Evolutionary conservation across 1,139 yeast species (phyloP).

Genomic region (Taphrina deformans): DNA sequence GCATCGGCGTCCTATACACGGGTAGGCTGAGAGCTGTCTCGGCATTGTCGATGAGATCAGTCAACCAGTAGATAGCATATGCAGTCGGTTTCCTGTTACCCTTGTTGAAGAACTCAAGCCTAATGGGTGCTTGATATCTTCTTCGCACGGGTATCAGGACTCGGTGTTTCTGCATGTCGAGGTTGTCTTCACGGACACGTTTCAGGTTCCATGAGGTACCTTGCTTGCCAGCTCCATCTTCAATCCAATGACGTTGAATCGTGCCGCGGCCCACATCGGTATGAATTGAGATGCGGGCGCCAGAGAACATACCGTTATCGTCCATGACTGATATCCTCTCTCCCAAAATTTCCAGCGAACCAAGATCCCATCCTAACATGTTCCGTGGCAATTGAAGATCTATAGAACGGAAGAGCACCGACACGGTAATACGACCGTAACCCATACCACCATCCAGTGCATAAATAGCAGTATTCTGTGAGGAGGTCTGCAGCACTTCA

Average conservation of each 20-base stretch:
- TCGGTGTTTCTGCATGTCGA: constrained; percentile 4
- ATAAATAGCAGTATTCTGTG: constrained; percentile 31
- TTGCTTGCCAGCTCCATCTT: neutral
- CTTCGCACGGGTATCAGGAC: constrained; percentile 29
- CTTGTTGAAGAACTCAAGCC: constrained; percentile 22
- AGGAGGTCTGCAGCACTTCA: constrained; percentile 28
- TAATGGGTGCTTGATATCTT: constrained; percentile 30
- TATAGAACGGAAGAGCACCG: constrained; percentile 32
- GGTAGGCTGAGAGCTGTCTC: constrained; percentile 29
- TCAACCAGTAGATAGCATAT: constrained; percentile 33
- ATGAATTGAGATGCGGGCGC: constrained; percentile 12
- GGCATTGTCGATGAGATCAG: constrained; percentile 30
- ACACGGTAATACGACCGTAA: constrained; percentile 33
- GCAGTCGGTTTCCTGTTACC: constrained; percentile 26
- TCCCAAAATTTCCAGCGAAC: constrained; percentile 27
- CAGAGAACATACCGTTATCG: constrained; percentile 7
- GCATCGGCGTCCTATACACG: constrained; percentile 24
- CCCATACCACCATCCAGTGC: constrained; percentile 35
- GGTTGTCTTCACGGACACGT: constrained; percentile 6
- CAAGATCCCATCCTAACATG: constrained; percentile 34
- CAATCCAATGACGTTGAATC: constrained; percentile 14
- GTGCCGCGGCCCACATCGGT: constrained; percentile 17
- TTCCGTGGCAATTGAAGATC: constrained; percentile 29
- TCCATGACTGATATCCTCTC: constrained; percentile 17
- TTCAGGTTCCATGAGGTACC: constrained; percentile 25